Base-by-base conservation (phyloP, 805 yeast species). In the Starmerella floricola region DNA sequence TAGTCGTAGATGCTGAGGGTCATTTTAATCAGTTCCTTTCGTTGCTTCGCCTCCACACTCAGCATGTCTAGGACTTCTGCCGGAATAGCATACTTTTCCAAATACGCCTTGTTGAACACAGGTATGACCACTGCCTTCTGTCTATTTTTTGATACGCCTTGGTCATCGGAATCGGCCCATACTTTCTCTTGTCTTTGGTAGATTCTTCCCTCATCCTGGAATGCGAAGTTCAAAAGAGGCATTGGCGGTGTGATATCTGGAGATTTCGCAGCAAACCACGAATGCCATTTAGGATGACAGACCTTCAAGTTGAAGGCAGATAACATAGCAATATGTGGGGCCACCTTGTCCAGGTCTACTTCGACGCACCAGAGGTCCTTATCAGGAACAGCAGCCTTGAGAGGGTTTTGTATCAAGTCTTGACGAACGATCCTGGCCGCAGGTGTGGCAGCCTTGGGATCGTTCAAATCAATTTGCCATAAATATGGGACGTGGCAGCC, bases 251-350 rank as follows among this genome's bases (percentile, higher is more conserved):
- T 27, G 10, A 46, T 27, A 1, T 3, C 31, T 13, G 33, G 16
- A 5, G 18, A 15, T 12, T 33, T 38, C 4, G 48, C 24, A 5
- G 50, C 47, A 18, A 43, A 44, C 39, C 34, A 43, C 4, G 47
- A 15, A 28, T 35, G 45, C 19, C 31, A 28, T 13, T 16, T 27
- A 3, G 38, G 15, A 30, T 36, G 44, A 10, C 42, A 21, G 2
- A 40, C 44, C 40, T 50, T 54, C 17, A 56, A 45, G n/a, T 45
- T 40, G 41, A 56, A 54, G 13, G 55, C 57, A 5, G 56, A 45
- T 11, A 57, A 39, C 11, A 55, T 27, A 1, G 55, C 59, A 15
- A 55, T 24, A 17, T 41, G 52, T 2, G 57, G 55, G 12, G 36
- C 29, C 3, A 56, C 45, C 4, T 41, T 32, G 28, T 48, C 48